phyloP scores from a whole-genome alignment of 2,329 filamentous ascomycete species.

The Rhynchosporium secalis region DNA sequence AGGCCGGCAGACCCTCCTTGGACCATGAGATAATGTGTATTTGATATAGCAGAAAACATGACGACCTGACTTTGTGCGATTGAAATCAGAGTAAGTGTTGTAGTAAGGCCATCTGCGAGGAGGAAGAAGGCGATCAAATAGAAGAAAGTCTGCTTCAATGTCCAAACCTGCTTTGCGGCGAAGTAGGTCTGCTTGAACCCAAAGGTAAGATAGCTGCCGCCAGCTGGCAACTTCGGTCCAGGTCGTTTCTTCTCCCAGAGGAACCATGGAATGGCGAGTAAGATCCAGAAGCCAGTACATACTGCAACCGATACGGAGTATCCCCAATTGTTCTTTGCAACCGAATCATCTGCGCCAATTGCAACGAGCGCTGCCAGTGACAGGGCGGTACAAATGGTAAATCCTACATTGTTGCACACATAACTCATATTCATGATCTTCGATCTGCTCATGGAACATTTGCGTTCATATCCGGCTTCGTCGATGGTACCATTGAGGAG shows the following conservation, averaged over 20 bases:
- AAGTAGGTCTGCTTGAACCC: conserved; percentile 39
- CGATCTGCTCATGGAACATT: conserved; percentile 36
- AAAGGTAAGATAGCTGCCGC: conserved; percentile 37
- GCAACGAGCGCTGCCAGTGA: conserved; percentile 35
- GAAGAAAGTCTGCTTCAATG: conserved; percentile 37
- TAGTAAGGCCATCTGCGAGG: conserved; percentile 37
- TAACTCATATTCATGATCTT: conserved; percentile 40
- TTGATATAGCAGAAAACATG: conserved; percentile 35
- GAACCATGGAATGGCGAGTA: conserved; percentile 39
- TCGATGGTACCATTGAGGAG: conserved; percentile 30
- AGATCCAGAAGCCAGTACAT: conserved; percentile 38
- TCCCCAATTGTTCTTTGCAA: conserved; percentile 36
- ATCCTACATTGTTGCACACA: conserved; percentile 38
- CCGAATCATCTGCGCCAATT: conserved; percentile 33
- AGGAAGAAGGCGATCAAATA: conserved; percentile 39
- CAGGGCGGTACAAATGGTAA: conserved; percentile 34
- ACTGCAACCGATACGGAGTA: conserved; percentile 38
- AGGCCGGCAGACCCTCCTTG: conserved; percentile 34
- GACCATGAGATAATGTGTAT: conserved; percentile 37
- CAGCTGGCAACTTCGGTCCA: conserved; percentile 34
- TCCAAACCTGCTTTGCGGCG: conserved; percentile 34
- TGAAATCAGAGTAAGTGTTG: conserved; percentile 33
- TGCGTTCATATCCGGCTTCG: conserved; percentile 34
- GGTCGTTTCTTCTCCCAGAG: conserved; percentile 39
- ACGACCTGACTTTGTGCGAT: conserved; percentile 39